Evolutionary conservation across 2,329 filamentous ascomycete genomes (phyloP), one percentile per base, ranked within the genome.

Genomic region (Pseudocercospora fuligena): DNA sequence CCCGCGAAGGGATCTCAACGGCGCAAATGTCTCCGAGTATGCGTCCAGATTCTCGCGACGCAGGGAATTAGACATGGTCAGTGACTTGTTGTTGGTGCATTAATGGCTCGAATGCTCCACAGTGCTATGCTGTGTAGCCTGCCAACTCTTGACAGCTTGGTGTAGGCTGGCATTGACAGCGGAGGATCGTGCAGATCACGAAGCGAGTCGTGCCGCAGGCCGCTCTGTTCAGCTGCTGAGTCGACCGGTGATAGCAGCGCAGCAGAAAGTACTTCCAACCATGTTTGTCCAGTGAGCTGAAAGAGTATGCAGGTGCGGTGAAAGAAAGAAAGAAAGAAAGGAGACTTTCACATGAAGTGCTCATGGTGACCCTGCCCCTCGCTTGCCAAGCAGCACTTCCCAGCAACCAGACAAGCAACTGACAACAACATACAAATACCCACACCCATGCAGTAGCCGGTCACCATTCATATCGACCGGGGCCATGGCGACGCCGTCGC

Each of bases 401-500:
- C 36, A 40, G 36, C 36, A 40, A 40, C 36, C 1, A 14, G 36
- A 40, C 36, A 40, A 40, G 36, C 12, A 40, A 40, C 36, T 40
- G 36, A 40, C 36, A 40, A n/a, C 36, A 40, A n/a, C 33, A 36
- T 40, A 40, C 36, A 40, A 16, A 40, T 40, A 40, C 14, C 36
- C 14, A 4, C 36, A 40, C 14, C 8, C 36, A 40, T 40, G 36
- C 36, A n/a, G 36, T 40, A 40, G 16, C 12, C 36, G n/a, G 36
- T 2, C 36, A 40, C 36, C 31, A 40, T 40, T n/a, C 14, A 16
- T 16, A 40, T 40, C 36, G 36, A 40, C 14, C 16, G n/a, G 7
- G 21, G 25, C 25, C 14, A 72, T 72, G 70, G 70, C 66, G 31
- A 66, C 61, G 33, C 63, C 63, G 56, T 60, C 61, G 16, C 60